Conservation (phyloP, 192 early-diverging fungal genomes). For the Dispira simplex region DNA sequence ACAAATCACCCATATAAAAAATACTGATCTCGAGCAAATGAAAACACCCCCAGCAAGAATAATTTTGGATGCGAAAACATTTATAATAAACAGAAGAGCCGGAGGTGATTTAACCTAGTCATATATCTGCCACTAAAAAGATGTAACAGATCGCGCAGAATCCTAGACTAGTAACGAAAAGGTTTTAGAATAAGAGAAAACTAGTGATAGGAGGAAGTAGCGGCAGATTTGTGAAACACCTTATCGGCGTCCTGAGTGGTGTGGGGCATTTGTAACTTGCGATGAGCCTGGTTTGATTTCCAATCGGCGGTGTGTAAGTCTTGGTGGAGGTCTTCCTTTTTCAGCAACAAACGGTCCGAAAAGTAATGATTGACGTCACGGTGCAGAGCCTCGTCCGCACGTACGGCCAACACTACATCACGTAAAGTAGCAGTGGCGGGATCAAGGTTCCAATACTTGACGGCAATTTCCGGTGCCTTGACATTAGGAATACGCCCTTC, state of each 20-base stretch:
- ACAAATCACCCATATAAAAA: too few relatives aligned
- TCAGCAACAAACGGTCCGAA: conserved; percentile 41
- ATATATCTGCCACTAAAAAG: too few relatives aligned
- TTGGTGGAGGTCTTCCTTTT: conserved; percentile 32
- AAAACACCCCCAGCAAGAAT: too few relatives aligned
- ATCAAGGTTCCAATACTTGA: conserved; percentile 70
- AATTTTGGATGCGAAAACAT: too few relatives aligned
- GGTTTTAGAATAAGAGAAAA: too few relatives aligned
- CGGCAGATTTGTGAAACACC: conserved; percentile 11
- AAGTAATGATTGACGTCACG: conserved; percentile 86
- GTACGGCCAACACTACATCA: conserved; percentile 74
- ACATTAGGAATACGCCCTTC: conserved; percentile 47
- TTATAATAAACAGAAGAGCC: too few relatives aligned
- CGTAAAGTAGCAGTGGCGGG: conserved; percentile 49
- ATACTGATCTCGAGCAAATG: too few relatives aligned
- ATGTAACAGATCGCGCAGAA: too few relatives aligned
- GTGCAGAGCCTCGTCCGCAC: conserved; percentile 81
- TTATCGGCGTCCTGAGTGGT: neutral
- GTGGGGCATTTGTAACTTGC: neutral
- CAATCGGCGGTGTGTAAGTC: conserved; percentile 18
- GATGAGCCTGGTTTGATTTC: conserved; percentile 15
- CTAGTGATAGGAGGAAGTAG: neutral
- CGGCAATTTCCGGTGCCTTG: conserved; percentile 71
- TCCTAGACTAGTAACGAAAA: too few relatives aligned
- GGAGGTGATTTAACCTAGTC: too few relatives aligned